A percentile compares a stretch with the other conserved stretches of the same genome.
These are phyloP conservation scores for Parietaria judaica DNA, from an alignment of 306 rosid genomes.

Conservation along the genomic window DNA sequence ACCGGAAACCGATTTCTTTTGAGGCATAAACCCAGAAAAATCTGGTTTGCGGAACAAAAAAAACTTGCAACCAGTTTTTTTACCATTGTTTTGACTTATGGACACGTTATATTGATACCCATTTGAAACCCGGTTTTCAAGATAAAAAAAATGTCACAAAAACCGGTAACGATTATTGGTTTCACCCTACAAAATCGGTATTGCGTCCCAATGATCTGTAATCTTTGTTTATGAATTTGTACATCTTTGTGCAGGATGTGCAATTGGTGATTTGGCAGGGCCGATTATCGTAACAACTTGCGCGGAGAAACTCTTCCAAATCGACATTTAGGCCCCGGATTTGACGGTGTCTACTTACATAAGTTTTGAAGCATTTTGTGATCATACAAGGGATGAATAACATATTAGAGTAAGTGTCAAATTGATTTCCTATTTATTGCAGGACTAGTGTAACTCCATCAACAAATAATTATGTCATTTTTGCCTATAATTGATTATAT, in stretches of 20 bases:
- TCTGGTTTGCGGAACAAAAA: background rate
- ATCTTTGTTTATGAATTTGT: background rate
- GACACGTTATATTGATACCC: no score
- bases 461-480: no score
- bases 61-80: background rate
- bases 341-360: slow-evolving; percentile 7
- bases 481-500: no score
- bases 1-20: background rate
- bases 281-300: slow-evolving; percentile 47
- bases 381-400: background rate
- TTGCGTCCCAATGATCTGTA: background rate
- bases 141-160: background rate
- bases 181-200: background rate
- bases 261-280: slow-evolving; percentile 69
- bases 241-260: slow-evolving; percentile 46
- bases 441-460: no score
- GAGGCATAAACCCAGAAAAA: background rate
- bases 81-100: no score
- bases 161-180: background rate
- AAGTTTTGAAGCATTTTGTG: slow-evolving; percentile 7
- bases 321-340: slow-evolving; percentile 29
- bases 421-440: no score
- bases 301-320: slow-evolving; percentile 26
- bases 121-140: no score
- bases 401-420: no score